A percentile compares a stretch with the other conserved stretches of the same genome.
These are phyloP conservation scores for Collybia sp. DNA, from an alignment of 768 basidiomycete species.

Conservation along the genomic window DNA sequence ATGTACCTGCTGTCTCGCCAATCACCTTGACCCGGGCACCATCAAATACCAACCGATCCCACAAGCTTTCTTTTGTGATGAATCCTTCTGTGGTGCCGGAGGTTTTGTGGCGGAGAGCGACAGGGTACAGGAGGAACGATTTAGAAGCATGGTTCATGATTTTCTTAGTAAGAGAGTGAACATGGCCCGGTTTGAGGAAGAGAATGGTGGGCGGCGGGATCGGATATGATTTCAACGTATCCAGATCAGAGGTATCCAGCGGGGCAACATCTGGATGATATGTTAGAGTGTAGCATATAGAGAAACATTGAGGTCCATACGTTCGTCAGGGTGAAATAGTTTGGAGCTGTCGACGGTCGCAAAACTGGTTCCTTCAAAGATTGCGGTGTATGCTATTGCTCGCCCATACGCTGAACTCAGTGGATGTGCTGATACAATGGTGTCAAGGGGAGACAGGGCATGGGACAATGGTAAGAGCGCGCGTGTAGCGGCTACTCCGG, in stretches of 20 bases:
- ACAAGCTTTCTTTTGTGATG: slow-evolving; percentile 72
- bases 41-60: slow-evolving; percentile 79
- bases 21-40: slow-evolving; percentile 55
- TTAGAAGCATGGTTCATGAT: slow-evolving; percentile 53
- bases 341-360: slow-evolving; percentile 57
- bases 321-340: slow-evolving; percentile 38
- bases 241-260: slow-evolving; percentile 41
- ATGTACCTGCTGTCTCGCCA: slow-evolving; percentile 53
- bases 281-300: not conserved
- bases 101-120: slow-evolving; percentile 79
- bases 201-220: slow-evolving; percentile 75
- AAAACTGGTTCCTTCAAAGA: slow-evolving; percentile 72
- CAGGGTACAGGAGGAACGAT: slow-evolving; percentile 46
- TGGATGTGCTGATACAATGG: slow-evolving; percentile 69
- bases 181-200: slow-evolving; percentile 66
- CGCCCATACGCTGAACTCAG: slow-evolving; percentile 78
- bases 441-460: slow-evolving; percentile 66
- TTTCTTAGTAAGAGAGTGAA: slow-evolving; percentile 45
- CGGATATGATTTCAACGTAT: slow-evolving; percentile 42
- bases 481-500: slow-evolving; percentile 79
- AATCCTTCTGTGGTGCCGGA: slow-evolving; percentile 68
- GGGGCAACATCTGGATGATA: slow-evolving; percentile 11
- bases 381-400: slow-evolving; percentile 72
- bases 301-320: slow-evolving; percentile 20
- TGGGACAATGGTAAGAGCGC: slow-evolving; percentile 72